Evolutionary conservation across 805 yeast genomes (phyloP).

Genomic region (Cyberlindnera suaveolens): DNA sequence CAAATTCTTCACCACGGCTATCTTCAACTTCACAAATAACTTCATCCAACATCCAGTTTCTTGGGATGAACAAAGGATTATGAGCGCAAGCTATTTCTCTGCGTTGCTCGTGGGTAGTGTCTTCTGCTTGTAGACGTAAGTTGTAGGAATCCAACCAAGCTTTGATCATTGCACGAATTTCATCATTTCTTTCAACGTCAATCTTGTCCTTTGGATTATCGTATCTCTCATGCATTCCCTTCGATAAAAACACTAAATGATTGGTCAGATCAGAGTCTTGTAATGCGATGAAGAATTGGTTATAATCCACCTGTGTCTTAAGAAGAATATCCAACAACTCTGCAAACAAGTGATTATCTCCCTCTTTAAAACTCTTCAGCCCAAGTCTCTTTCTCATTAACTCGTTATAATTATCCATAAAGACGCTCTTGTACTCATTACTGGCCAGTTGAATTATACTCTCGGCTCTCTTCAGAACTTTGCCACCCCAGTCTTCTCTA

Average conservation of each 20-base stretch:
- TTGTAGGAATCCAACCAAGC: conserved; percentile 51
- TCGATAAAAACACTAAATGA: conserved; percentile 25
- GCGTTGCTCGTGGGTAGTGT: conserved; percentile 36
- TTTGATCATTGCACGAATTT: conserved; percentile 33
- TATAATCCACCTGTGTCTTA: conserved; percentile 67
- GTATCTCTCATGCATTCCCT: conserved; percentile 15
- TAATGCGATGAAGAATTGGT: conserved; percentile 64
- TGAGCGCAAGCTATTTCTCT: conserved; percentile 32
- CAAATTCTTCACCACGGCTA: conserved; percentile 40
- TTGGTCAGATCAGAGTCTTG: conserved; percentile 41
- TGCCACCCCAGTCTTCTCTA: conserved; percentile 40
- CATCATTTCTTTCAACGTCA: conserved; percentile 32
- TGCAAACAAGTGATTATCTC: conserved; percentile 29
- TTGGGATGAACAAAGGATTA: conserved; percentile 80
- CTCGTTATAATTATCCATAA: conserved; percentile 50
- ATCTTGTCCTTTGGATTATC: conserved; percentile 24
- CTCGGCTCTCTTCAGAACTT: conserved; percentile 54
- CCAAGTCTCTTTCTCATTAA: conserved; percentile 68
- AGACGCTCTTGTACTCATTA: conserved; percentile 57
- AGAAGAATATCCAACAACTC: conserved; percentile 51
- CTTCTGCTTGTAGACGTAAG: conserved; percentile 33
- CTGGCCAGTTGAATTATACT: conserved; percentile 58
- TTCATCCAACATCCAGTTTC: conserved; percentile 82
- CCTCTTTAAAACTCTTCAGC: conserved; percentile 34
- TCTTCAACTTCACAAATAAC: conserved; percentile 59